Conservation (phyloP, 345 rosid species). For the Acer negundo region DNA sequence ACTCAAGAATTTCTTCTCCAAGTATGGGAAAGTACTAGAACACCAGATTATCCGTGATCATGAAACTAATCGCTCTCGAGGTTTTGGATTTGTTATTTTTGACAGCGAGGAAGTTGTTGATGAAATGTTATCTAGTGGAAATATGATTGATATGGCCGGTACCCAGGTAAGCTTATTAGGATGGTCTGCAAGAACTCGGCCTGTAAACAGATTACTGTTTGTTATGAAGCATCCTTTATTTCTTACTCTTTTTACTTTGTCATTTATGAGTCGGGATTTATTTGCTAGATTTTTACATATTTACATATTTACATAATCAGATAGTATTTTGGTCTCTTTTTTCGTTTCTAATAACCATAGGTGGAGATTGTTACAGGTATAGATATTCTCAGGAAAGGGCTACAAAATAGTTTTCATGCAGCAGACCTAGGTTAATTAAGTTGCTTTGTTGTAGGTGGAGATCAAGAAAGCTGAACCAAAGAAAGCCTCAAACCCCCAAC, state of each 20-base stretch:
- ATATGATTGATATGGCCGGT: conserved; percentile 95
- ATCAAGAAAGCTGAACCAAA: conserved; percentile 99
- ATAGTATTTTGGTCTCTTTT: background rate
- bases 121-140: conserved; percentile 74
- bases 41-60: conserved; percentile 92
- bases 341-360: conserved; percentile 19
- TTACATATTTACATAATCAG: background rate
- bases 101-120: conserved; percentile 86
- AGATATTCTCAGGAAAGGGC: conserved; percentile 39
- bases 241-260: background rate
- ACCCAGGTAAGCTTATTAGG: conserved; percentile 73
- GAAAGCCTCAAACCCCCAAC: conserved; percentile 93
- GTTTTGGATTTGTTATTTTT: conserved; percentile 92
- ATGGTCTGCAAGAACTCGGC: conserved; percentile 25
- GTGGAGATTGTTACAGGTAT: conserved; percentile 42
- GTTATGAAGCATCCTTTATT: background rate
- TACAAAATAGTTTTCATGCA: conserved; percentile 45
- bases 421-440: conserved; percentile 86
- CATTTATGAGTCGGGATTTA: background rate
- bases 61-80: conserved; percentile 85
- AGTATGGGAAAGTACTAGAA: conserved; percentile 72
- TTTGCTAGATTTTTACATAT: background rate
- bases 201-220: conserved; percentile 21
- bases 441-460: conserved; percentile 99
- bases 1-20: conserved; percentile 73